Base-by-base conservation (phyloP, 495 filamentous ascomycete genomes). In the Daldinia decipiens region DNA sequence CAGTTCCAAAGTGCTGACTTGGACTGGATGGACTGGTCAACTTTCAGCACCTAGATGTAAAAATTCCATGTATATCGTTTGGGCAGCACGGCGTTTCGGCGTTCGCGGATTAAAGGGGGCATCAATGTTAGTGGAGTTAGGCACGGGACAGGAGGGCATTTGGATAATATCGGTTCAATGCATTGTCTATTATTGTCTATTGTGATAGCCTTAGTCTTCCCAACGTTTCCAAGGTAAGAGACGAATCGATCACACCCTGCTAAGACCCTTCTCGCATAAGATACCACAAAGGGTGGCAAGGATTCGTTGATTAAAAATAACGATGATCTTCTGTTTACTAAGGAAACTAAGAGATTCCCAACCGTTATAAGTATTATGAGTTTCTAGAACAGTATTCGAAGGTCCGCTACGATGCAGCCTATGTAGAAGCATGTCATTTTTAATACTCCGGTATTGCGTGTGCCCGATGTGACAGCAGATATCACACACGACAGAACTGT, bases 1-100 rank as follows among this genome's bases (percentile, higher is more conserved):
- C 75, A 71, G 43, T 77, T 77, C 36, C 75, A 77, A 51, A 74
- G 74, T 27, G 65, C 71, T 2, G 75, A 77, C 39, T 32, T 77
- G 60, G 75, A 77, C 38, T 77, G 75, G 75, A 77, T 77, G 75
- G 75, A 77, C 47, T 77, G 75, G 75, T 73, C 73, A 21, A 76
- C 75, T 8, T 77, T 76, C 47, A 62, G 70, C 15, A 65, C 70
- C 6, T 72, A 45, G 59, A 50, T 65, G 65, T 73, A 69, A 24
- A 62, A 57, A 36, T 59, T 73, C 13, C 26, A 62, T 38, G 40
- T 58, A 31, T 64, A 45, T 39, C 11, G 11, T 51, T 43, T 29
- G 36, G 59, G 56, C 12, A 24, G 50, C 26, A 63, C 26, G 64
- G 69, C 43, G 67, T 51, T 68, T 65, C n/a, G 70, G 70, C 57